Evolutionary conservation across 176 grass and related monocot species (phyloP).

Genomic region (Calamus simplicifolius): DNA sequence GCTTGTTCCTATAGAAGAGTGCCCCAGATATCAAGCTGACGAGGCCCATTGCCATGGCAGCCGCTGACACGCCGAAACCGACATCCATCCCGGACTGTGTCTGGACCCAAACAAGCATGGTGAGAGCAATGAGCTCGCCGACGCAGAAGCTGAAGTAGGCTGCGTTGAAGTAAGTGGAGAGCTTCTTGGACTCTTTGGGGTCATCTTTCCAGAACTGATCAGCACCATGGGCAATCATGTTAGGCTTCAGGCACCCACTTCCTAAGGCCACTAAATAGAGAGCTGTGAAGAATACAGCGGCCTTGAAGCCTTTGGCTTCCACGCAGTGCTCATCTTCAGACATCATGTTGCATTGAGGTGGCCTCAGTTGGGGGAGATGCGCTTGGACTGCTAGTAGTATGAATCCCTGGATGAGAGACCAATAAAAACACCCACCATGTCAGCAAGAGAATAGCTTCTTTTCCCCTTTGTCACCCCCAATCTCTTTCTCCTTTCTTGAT

Average conservation of each 20-base stretch:
- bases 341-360: conserved; percentile 77
- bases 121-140: conserved; percentile 80
- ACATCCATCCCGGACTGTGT: conserved; percentile 89
- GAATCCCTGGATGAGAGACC: conserved; percentile 54
- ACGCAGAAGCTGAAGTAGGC: conserved; percentile 98
- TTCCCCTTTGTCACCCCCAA: background rate
- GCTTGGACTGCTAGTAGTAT: conserved; percentile 84
- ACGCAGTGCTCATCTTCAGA: conserved; percentile 38
- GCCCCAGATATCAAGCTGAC: conserved; percentile 50
- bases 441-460: background rate
- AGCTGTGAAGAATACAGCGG: conserved; percentile 62
- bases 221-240: conserved; percentile 93
- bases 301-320: conserved; percentile 57
- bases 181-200: conserved; percentile 32
- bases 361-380: conserved; percentile 89
- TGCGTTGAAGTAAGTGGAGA: conserved; percentile 97
- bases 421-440: background rate
- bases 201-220: conserved; percentile 56
- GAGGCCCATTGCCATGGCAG: conserved; percentile 68
- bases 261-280: conserved; percentile 91
- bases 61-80: conserved; percentile 66
- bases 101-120: conserved; percentile 91
- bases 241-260: conserved; percentile 94
- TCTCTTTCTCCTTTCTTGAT: background rate
- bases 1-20: conserved; percentile 71